Conservation (phyloP, 2,329 filamentous ascomycete species). For the Niveomyces coronatus region DNA sequence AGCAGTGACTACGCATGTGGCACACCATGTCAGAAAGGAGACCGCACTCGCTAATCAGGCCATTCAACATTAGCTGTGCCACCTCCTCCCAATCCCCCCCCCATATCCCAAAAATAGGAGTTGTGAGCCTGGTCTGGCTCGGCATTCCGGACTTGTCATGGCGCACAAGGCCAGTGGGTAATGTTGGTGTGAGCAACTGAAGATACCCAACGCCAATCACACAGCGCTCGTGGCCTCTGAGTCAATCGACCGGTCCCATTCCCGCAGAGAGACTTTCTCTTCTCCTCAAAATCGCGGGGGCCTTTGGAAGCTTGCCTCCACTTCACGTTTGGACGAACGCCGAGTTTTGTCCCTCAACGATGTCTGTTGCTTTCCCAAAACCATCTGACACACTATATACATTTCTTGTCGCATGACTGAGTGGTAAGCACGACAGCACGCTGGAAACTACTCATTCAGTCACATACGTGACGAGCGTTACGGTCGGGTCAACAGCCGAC, state of each 20-base stretch:
- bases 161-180: constrained; percentile 3
- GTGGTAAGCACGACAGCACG: constrained; percentile 1
- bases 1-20: constrained; percentile 3
- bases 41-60: constrained; percentile 7
- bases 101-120: constrained; percentile 8
- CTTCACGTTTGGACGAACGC: constrained; percentile 5
- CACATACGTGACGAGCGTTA: constrained; percentile 3
- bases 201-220: constrained; percentile 1
- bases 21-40: constrained; percentile 2
- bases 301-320: neutral
- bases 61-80: constrained; percentile 1
- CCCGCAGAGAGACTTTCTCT: neutral
- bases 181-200: neutral
- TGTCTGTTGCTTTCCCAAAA: neutral
- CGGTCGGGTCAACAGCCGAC: constrained; percentile 8
- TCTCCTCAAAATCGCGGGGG: too few species aligned
- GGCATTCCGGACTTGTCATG: constrained; percentile 6
- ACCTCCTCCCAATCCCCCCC: neutral
- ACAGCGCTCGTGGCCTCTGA: constrained; percentile 4
- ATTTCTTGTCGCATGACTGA: constrained; percentile 3
- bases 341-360: constrained; percentile 2
- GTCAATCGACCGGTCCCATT: constrained; percentile 5
- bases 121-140: constrained; percentile 2
- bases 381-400: constrained; percentile 9
- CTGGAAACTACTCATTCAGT: neutral